These are phyloP conservation scores for Diaporthe velutina DNA, from an alignment of 2,329 filamentous ascomycete genomes.

Conservation along the genomic window DNA sequence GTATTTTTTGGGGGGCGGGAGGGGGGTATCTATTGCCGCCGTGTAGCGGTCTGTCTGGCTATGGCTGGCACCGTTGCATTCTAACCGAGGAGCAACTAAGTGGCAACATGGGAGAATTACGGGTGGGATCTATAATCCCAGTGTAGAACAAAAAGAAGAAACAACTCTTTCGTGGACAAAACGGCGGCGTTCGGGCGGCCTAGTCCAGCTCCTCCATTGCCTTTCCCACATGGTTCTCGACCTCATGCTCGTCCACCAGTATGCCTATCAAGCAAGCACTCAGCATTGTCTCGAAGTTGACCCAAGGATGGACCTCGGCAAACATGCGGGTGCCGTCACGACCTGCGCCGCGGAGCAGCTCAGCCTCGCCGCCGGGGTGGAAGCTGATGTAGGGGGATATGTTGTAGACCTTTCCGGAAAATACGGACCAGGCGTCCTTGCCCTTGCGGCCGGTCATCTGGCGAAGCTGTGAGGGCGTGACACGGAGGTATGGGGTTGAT, in stretches of 20 bases:
- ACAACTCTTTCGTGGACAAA: neutral
- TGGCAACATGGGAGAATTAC: neutral
- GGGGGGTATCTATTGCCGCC: slow-evolving; percentile 16
- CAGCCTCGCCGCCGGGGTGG: slow-evolving; percentile 87
- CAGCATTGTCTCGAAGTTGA: slow-evolving; percentile 80
- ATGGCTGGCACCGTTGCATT: neutral
- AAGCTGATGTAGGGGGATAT: slow-evolving; percentile 90
- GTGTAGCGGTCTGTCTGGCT: slow-evolving; percentile 8
- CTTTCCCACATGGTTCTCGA: slow-evolving; percentile 49
- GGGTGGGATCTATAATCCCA: slow-evolving; percentile 5
- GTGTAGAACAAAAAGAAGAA: neutral
- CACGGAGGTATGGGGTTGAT: slow-evolving; percentile 71
- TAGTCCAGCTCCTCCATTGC: slow-evolving; percentile 74
- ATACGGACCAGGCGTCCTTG: slow-evolving; percentile 89
- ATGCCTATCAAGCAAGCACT: slow-evolving; percentile 73
- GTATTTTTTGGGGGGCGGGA: too few relatives aligned
- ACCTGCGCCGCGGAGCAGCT: slow-evolving; percentile 75
- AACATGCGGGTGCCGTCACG: slow-evolving; percentile 74
- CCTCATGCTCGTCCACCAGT: slow-evolving; percentile 70
- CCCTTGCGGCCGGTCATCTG: slow-evolving; percentile 85
- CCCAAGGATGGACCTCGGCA: slow-evolving; percentile 77
- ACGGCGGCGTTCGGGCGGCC: neutral
- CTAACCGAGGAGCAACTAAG: neutral
- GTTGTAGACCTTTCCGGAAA: slow-evolving; percentile 94
- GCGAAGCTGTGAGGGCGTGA: slow-evolving; percentile 86